Percentiles rank a stretch among this genome's conserved stretches.
Evolutionary conservation across 148 eudicot genomes (phyloP).

Genomic region (Cornus florida): DNA sequence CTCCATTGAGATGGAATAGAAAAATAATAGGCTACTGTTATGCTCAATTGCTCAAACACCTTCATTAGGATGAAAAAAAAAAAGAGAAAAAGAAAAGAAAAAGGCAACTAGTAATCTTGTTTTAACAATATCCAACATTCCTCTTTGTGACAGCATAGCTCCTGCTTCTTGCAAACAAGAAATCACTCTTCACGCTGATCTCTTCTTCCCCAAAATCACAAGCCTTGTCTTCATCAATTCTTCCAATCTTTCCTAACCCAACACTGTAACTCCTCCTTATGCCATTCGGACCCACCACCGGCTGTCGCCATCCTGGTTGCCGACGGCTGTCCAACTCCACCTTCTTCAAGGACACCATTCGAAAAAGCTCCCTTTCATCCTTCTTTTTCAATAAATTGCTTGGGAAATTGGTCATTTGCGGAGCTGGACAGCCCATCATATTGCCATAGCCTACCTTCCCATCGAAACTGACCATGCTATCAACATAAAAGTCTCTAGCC

Average conservation of each 20-base stretch:
- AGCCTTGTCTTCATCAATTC: constrained; percentile 12
- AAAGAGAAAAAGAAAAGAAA: too few relatives aligned
- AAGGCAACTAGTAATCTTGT: too few relatives aligned
- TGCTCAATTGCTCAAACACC: too few relatives aligned
- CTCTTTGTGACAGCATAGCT: too few relatives aligned
- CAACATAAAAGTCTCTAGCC: constrained; percentile 22
- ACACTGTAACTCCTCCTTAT: constrained; percentile 14
- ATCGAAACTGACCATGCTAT: constrained; percentile 14
- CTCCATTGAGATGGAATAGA: too few relatives aligned
- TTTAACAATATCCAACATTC: too few relatives aligned
- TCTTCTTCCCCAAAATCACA: too few relatives aligned
- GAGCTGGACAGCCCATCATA: not conserved
- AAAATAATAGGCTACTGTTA: too few relatives aligned
- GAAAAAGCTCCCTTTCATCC: not conserved
- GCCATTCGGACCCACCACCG: not conserved
- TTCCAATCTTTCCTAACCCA: constrained; percentile 19
- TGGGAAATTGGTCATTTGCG: not conserved
- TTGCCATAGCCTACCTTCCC: constrained; percentile 16
- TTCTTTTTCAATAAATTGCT: not conserved
- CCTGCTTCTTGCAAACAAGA: too few relatives aligned
- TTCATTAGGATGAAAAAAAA: too few relatives aligned
- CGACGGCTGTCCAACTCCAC: not conserved
- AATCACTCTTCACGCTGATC: too few relatives aligned
- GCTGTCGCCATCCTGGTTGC: too few relatives aligned
- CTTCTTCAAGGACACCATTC: not conserved